Evolutionary conservation across 352 stramenopile genomes (phyloP), one percentile per base, ranked within the genome.

Genomic region (Phytophthora sojae): DNA sequence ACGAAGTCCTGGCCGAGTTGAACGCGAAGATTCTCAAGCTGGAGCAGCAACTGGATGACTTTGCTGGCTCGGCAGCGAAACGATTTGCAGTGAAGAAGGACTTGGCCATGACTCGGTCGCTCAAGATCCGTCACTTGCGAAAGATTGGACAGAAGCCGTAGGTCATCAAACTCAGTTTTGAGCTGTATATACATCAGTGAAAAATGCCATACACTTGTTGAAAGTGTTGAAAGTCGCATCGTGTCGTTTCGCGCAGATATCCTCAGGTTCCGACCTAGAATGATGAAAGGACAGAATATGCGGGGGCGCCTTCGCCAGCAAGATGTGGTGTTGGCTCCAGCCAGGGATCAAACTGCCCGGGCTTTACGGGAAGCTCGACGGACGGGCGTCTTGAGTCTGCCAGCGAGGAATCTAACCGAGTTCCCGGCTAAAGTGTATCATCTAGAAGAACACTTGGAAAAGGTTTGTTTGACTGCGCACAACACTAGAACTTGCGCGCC

Each of bases 81-180:
- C 76, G 76, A 7, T 92, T 86, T 76, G 84, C 85, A 1, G 25
- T 95, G 23, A 95, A 95, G 75, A 95, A 95, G 45, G 85, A 95
- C 17, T 67, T 95, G 47, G 86, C 86, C 19, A 93, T 90, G 80
- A 81, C 86, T 35, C 85, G 85, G 15, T 93, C 85, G 15, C 71
- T 82, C 14, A 83, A 82, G 53, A 92, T 92, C 66, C 85, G 85
- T 29, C 79, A 91, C 44, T 60, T 93, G 44, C 85, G 85, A 19
- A 64, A 73, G 19, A 60, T 76, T 32, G 55, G 71, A 59, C 76
- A 76, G 17, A 74, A 74, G 35, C 19, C 63, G 15, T 81, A 26
- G 25, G 25, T 2, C 25, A 4, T 26, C 25, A 26, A 26, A 0
- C 25, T 12, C 35, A 47, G 2, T 67, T 63, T 61, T 67, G 68